These are phyloP conservation scores for Globisporangium echinulatum DNA, from an alignment of 352 stramenopile genomes.

Conservation along the genomic window DNA sequence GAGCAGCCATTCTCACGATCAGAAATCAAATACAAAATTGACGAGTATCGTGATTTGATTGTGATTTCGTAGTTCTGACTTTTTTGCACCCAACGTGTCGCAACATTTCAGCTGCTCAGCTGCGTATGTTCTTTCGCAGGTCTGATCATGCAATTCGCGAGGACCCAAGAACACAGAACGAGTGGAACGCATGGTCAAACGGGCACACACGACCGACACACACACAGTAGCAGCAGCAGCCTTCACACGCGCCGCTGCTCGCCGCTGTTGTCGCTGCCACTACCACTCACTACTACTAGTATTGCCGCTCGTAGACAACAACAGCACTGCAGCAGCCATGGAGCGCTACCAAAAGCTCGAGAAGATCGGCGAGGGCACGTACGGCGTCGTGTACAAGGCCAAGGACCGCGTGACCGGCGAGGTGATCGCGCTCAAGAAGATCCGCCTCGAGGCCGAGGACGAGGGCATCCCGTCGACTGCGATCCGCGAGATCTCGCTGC, in stretches of 20 bases:
- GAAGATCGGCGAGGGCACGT: conserved; percentile 88
- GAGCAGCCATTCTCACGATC: too few species aligned
- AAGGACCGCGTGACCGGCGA: too few species aligned
- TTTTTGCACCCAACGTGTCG: neutral
- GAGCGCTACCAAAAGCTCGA: conserved; percentile 62
- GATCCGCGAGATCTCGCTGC: conserved; percentile 92
- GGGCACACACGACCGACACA: neutral
- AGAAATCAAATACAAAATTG: neutral
- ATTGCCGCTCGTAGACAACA: too few species aligned
- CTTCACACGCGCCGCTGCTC: too few species aligned
- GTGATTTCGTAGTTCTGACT: neutral
- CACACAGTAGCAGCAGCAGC: neutral
- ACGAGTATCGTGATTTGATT: neutral
- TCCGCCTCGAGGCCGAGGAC: conserved; percentile 87
- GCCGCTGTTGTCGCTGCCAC: too few species aligned
- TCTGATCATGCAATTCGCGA: neutral
- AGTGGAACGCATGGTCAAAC: conserved; percentile 9
- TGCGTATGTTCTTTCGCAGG: neutral
- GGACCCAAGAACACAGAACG: conserved; percentile 9
- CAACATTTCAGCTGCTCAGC: neutral
- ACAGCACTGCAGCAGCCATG: too few species aligned
- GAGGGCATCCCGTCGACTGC: conserved; percentile 86
- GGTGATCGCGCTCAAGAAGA: conserved; percentile 25
- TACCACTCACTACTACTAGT: too few species aligned
- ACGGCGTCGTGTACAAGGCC: conserved; percentile 87